A percentile compares a stretch with the other conserved stretches of the same genome.
Conservation (phyloP, 1,284 basidiomycete species). For the Lentinus polychrous region DNA sequence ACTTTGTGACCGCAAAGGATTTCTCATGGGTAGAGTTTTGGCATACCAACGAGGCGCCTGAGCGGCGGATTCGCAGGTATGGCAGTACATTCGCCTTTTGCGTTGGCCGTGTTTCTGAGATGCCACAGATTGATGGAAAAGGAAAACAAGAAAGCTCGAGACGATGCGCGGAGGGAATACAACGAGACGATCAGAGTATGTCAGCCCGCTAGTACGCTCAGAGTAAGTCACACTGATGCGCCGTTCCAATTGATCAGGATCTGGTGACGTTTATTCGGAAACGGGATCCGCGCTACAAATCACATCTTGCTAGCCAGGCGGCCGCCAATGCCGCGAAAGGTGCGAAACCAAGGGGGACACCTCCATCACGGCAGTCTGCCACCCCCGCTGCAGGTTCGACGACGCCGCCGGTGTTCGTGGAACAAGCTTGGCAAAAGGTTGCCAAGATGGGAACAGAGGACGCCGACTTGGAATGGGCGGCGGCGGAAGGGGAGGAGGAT, state of each 20-base stretch:
- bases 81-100: not conserved
- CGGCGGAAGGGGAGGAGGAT: slow-evolving; percentile 59
- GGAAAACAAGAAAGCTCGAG: slow-evolving; percentile 90
- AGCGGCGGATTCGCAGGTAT: slow-evolving; percentile 75
- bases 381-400: slow-evolving; percentile 16
- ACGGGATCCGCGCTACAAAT: slow-evolving; percentile 89
- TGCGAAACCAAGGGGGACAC: slow-evolving; percentile 9
- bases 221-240: no score
- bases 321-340: slow-evolving; percentile 27
- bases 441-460: slow-evolving; percentile 32
- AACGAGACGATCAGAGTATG: slow-evolving; percentile 87
- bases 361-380: slow-evolving; percentile 17
- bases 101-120: not conserved
- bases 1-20: slow-evolving; percentile 84
- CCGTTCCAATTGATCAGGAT: slow-evolving; percentile 42
- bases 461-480: slow-evolving; percentile 63
- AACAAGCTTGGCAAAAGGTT: slow-evolving; percentile 81
- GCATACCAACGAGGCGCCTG: slow-evolving; percentile 80
- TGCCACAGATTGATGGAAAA: slow-evolving; percentile 79
- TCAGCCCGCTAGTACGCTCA: no score
- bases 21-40: slow-evolving; percentile 89
- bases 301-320: slow-evolving; percentile 51
- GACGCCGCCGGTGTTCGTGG: slow-evolving; percentile 44
- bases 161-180: slow-evolving; percentile 86
- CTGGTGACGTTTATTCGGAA: slow-evolving; percentile 86